phyloP scores from a whole-genome alignment of 202 grass and related monocot genomes.

The Dendrocalamus latiflorus region DNA sequence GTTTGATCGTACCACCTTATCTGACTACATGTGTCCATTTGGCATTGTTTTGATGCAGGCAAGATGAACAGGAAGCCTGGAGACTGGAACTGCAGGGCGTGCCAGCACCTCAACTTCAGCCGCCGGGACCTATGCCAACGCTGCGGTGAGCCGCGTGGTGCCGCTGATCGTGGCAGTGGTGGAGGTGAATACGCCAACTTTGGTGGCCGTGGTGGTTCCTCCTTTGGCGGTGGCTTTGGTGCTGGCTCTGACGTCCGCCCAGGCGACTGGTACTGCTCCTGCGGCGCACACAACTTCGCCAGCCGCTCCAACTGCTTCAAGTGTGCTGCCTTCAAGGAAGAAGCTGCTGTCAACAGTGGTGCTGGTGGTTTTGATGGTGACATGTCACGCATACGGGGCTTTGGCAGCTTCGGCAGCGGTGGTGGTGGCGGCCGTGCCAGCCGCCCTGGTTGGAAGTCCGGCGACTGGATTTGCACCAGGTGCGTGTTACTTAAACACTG shows the following conservation, averaged over 20 bases:
- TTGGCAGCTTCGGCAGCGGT: no score
- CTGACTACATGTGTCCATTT: not conserved
- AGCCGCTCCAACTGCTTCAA: no score
- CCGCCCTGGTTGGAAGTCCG: conserved; percentile 82
- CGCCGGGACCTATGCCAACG: conserved; percentile 82
- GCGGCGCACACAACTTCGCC: no score
- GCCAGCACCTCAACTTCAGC: conserved; percentile 99
- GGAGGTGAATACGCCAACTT: conserved; percentile 60
- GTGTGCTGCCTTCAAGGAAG: no score
- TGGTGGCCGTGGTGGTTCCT: conserved; percentile 50
- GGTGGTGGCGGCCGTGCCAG: conserved; percentile 25
- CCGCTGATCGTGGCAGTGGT: conserved; percentile 43
- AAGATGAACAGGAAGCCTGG: conserved; percentile 99
- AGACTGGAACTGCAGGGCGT: conserved; percentile 99
- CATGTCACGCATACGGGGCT: no score
- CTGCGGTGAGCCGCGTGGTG: conserved; percentile 55
- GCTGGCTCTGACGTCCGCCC: conserved; percentile 83
- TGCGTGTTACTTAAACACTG: conserved; percentile 23
- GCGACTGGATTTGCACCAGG: conserved; percentile 98
- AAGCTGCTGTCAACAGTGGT: no score
- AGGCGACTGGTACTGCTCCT: conserved; percentile 92
- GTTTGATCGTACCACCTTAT: not conserved
- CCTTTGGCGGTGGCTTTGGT: conserved; percentile 54
- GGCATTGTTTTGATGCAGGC: conserved; percentile 21
- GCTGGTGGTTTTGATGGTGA: no score